phyloP scores from a whole-genome alignment of 805 yeast genomes.

The Pichia rugopelliculosa region DNA sequence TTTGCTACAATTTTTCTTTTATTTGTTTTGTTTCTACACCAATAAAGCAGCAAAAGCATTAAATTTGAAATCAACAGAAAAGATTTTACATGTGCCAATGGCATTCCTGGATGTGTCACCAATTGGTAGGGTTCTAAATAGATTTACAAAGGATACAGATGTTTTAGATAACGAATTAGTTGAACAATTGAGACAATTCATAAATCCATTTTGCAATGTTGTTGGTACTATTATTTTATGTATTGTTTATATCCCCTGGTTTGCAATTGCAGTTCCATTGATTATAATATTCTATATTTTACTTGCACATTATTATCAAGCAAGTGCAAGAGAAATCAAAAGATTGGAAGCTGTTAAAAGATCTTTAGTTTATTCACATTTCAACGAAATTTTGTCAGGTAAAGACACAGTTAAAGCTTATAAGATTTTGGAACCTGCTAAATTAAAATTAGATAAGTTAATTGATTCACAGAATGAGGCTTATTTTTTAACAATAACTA shows the following conservation, averaged over 20 bases:
- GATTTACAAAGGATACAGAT: slow-evolving; percentile 86
- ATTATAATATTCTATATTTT: slow-evolving; percentile 37
- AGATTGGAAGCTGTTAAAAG: slow-evolving; percentile 68
- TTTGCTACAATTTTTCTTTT: slow-evolving; percentile 36
- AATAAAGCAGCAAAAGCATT: slow-evolving; percentile 49
- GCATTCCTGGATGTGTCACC: slow-evolving; percentile 80
- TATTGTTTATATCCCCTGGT: slow-evolving; percentile 67
- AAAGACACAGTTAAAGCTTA: slow-evolving; percentile 58
- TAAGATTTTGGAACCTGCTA: slow-evolving; percentile 34
- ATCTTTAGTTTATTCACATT: slow-evolving; percentile 62
- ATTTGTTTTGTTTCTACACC: slow-evolving; percentile 40
- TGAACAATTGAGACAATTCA: slow-evolving; percentile 57
- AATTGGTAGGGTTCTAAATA: slow-evolving; percentile 74
- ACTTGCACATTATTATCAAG: slow-evolving; percentile 54
- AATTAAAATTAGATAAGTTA: slow-evolving; percentile 36
- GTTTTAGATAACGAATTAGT: slow-evolving; percentile 72
- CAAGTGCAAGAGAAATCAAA: slow-evolving; percentile 67
- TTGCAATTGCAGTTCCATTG: slow-evolving; percentile 60
- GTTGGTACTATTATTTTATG: slow-evolving; percentile 59
- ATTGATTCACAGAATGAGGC: slow-evolving; percentile 63
- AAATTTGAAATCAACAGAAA: slow-evolving; percentile 42
- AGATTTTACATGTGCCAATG: slow-evolving; percentile 73
- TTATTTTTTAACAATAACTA: slow-evolving; percentile 46
- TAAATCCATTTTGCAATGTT: slow-evolving; percentile 46
- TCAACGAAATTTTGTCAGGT: slow-evolving; percentile 64